These are phyloP conservation scores for Coleophoma eucalyptorum DNA, from an alignment of 2,329 filamentous ascomycete species.

Conservation along the genomic window DNA sequence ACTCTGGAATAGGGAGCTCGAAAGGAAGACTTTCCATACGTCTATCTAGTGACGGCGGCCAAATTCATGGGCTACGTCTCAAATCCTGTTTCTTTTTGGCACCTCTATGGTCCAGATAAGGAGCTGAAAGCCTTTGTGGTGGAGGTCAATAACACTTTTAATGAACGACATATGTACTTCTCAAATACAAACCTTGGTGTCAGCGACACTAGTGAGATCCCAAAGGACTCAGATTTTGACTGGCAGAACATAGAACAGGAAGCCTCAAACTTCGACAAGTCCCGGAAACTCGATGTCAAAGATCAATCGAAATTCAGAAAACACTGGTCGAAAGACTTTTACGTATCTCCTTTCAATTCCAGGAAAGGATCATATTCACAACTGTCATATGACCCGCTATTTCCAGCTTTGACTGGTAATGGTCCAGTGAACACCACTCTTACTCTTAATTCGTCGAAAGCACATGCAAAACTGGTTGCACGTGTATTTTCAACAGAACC, in stretches of 20 bases:
- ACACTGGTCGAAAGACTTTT: slow-evolving; percentile 67
- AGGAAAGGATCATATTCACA: slow-evolving; percentile 52
- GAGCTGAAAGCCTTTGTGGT: slow-evolving; percentile 61
- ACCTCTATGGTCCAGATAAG: slow-evolving; percentile 60
- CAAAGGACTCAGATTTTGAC: slow-evolving; percentile 8
- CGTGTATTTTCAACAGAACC: slow-evolving; percentile 50
- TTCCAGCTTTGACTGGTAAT: slow-evolving; percentile 30
- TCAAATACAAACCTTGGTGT: slow-evolving; percentile 37
- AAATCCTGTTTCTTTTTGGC: slow-evolving; percentile 78
- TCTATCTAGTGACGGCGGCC: slow-evolving; percentile 69
- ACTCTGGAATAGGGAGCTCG: slow-evolving; percentile 46
- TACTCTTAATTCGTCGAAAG: slow-evolving; percentile 53
- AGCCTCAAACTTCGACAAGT: slow-evolving; percentile 10
- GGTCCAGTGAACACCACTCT: slow-evolving; percentile 54
- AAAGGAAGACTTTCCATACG: slow-evolving; percentile 57
- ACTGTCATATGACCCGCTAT: slow-evolving; percentile 43
- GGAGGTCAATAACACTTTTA: slow-evolving; percentile 76
- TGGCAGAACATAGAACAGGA: slow-evolving; percentile 4
- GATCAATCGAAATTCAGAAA: slow-evolving; percentile 36
- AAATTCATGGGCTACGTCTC: slow-evolving; percentile 67
- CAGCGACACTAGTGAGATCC: slow-evolving; percentile 2
- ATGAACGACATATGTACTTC: slow-evolving; percentile 65
- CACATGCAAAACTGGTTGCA: slow-evolving; percentile 53
- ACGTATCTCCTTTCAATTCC: slow-evolving; percentile 73
- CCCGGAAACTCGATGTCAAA: slow-evolving; percentile 1